phyloP scores from a whole-genome alignment of 139 green algal species.

The Desmodesmus armatus region DNA sequence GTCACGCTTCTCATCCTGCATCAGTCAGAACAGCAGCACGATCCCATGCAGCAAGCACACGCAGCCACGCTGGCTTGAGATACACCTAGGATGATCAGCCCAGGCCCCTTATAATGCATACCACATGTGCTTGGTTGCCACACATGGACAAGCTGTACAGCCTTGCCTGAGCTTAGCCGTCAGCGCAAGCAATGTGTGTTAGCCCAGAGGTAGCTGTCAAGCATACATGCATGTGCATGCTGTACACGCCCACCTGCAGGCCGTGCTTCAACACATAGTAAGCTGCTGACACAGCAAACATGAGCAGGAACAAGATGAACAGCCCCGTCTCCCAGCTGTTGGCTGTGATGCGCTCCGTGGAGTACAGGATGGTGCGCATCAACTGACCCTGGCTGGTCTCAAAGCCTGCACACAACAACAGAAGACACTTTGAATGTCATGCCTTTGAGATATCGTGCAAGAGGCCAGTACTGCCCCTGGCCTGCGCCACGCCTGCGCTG shows the following conservation, averaged over 20 bases:
- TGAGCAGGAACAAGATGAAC: conserved; percentile 98
- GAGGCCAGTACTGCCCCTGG: too few relatives aligned
- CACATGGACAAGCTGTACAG: too few relatives aligned
- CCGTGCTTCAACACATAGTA: conserved; percentile 90
- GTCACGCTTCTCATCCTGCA: conserved; percentile 86
- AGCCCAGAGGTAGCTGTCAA: too few relatives aligned
- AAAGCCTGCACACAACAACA: conserved; percentile 84
- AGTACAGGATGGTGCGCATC: conserved; percentile 99
- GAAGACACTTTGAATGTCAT: too few relatives aligned
- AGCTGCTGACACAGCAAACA: conserved; percentile 92
- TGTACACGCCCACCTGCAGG: conserved; percentile 69
- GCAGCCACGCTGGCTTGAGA: too few relatives aligned
- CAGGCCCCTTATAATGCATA: too few relatives aligned
- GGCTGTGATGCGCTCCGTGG: conserved; percentile 92
- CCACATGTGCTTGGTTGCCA: too few relatives aligned
- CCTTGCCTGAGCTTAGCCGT: too few relatives aligned
- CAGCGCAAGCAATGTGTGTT: too few relatives aligned
- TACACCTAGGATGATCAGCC: too few relatives aligned
- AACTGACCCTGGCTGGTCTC: conserved; percentile 93
- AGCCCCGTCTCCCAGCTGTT: conserved; percentile 95
- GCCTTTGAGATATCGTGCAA: too few relatives aligned
- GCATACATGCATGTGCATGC: too few relatives aligned
- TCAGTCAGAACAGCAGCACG: neutral
- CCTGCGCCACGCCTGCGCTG: neutral
- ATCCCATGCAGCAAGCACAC: neutral